A percentile compares a stretch with the other conserved stretches of the same genome.
Conservation (phyloP, 371 early-diverging fungal genomes). For the Mortierella sp. region DNA sequence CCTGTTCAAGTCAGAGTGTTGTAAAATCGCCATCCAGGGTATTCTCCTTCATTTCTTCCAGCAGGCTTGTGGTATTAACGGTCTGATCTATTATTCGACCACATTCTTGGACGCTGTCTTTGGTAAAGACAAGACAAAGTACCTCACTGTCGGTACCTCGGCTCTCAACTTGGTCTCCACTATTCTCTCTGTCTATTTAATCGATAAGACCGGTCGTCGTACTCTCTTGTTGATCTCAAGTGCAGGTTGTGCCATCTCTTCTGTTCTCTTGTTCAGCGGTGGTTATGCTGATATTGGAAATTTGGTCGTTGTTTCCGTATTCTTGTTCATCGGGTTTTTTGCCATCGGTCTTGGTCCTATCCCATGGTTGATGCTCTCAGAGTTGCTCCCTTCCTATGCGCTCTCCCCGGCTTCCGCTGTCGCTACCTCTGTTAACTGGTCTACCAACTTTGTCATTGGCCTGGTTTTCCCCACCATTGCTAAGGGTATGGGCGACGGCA, state of each 20-base stretch:
- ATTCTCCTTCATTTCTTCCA: conserved; percentile 68
- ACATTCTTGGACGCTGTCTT: conserved; percentile 64
- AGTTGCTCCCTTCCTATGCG: conserved; percentile 77
- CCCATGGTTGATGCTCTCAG: conserved; percentile 84
- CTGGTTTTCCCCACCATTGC: conserved; percentile 74
- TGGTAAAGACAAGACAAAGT: conserved; percentile 61
- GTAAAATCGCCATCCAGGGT: conserved; percentile 69
- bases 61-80: conserved; percentile 91
- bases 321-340: conserved; percentile 84
- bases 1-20: conserved; percentile 63
- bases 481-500: conserved; percentile 69
- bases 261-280: conserved; percentile 69
- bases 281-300: conserved; percentile 63
- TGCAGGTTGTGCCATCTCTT: conserved; percentile 67
- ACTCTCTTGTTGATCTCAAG: conserved; percentile 75
- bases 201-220: conserved; percentile 84
- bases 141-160: conserved; percentile 65
- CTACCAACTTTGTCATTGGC: conserved; percentile 74
- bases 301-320: conserved; percentile 76
- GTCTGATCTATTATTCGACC: conserved; percentile 81
- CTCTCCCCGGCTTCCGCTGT: conserved; percentile 72
- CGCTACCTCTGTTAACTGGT: conserved; percentile 77
- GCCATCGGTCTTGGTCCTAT: conserved; percentile 89
- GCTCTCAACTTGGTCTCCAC: conserved; percentile 71
- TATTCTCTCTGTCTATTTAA: conserved; percentile 64